Evolutionary conservation across 495 filamentous ascomycete species (phyloP).

Genomic region (Cercophora sp.): DNA sequence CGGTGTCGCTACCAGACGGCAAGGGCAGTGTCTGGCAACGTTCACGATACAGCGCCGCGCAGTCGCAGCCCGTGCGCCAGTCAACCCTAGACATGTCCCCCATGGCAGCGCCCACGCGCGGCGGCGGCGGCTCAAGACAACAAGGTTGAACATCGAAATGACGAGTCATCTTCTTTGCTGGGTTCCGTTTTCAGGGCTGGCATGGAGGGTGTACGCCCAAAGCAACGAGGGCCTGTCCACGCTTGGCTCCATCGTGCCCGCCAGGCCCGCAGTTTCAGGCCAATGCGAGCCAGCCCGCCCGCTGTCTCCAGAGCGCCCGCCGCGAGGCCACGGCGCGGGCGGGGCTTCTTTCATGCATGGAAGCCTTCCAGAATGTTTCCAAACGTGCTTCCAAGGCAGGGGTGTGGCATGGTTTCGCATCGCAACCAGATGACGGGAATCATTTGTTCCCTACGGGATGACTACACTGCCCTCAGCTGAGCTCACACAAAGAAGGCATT

Average conservation of each 20-base stretch:
- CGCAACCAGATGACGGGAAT: too few species aligned
- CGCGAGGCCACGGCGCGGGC: slow-evolving; percentile 3
- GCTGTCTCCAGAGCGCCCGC: not conserved
- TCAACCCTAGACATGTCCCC: not conserved
- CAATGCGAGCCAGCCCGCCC: slow-evolving; percentile 1
- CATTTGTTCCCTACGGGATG: too few species aligned
- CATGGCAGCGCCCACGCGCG: not conserved
- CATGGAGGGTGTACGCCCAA: too few species aligned
- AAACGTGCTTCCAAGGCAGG: slow-evolving; percentile 7
- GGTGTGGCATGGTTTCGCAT: too few species aligned
- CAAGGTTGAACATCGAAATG: slow-evolving; percentile 2
- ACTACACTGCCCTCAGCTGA: too few species aligned
- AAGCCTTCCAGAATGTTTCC: slow-evolving; percentile 12
- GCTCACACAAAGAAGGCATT: too few species aligned
- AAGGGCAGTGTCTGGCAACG: not conserved
- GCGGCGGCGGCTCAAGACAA: not conserved
- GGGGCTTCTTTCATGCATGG: not conserved
- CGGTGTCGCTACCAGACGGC: too few species aligned
- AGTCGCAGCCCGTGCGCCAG: not conserved
- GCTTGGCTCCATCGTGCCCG: too few species aligned
- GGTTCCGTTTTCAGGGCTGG: too few species aligned
- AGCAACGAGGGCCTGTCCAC: too few species aligned
- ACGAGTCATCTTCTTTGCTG: not conserved
- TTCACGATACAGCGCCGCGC: not conserved
- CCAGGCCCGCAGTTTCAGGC: slow-evolving; percentile 3